Percentiles rank a stretch among this genome's conserved stretches.
Conservation (phyloP, 495 filamentous ascomycete genomes). For the Ramalina peruviana region DNA sequence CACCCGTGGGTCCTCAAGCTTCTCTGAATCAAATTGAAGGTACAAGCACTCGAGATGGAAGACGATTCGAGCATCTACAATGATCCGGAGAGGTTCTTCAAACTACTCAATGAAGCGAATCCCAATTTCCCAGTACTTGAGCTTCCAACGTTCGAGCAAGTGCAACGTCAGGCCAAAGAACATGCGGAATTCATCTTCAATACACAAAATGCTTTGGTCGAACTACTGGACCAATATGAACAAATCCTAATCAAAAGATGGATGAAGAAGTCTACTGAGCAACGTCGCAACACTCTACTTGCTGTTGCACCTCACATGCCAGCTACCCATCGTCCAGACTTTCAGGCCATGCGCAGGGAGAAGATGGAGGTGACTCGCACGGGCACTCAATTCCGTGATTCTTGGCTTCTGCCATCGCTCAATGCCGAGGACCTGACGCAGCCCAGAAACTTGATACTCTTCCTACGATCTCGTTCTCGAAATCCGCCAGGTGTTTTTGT, state of each 20-base stretch:
- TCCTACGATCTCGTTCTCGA: constrained; percentile 35
- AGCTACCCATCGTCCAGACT: constrained; percentile 34
- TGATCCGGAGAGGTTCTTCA: neutral
- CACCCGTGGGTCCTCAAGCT: too few species aligned
- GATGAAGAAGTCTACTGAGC: constrained; percentile 30
- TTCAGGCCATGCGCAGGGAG: constrained; percentile 26
- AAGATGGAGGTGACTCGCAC: constrained; percentile 3
- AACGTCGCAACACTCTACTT: constrained; percentile 28
- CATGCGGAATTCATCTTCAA: constrained; percentile 12
- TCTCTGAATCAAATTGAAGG: too few species aligned
- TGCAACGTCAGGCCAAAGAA: constrained; percentile 3
- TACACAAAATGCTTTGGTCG: constrained; percentile 14
- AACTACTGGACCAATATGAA: constrained; percentile 31
- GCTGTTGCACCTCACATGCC: constrained; percentile 36
- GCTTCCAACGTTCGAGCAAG: constrained; percentile 3
- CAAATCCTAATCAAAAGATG: constrained; percentile 33
- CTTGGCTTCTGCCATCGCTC: constrained; percentile 39
- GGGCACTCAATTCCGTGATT: constrained; percentile 16
- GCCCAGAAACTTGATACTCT: constrained; percentile 27
- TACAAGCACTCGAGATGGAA: too few species aligned
- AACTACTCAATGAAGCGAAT: neutral
- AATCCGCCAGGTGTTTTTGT: constrained; percentile 30
- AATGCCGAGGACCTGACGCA: constrained; percentile 42
- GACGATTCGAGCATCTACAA: neutral
- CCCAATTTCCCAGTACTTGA: constrained; percentile 9